Conservation (phyloP, 768 basidiomycete genomes). For the Boletellus emodensis region DNA sequence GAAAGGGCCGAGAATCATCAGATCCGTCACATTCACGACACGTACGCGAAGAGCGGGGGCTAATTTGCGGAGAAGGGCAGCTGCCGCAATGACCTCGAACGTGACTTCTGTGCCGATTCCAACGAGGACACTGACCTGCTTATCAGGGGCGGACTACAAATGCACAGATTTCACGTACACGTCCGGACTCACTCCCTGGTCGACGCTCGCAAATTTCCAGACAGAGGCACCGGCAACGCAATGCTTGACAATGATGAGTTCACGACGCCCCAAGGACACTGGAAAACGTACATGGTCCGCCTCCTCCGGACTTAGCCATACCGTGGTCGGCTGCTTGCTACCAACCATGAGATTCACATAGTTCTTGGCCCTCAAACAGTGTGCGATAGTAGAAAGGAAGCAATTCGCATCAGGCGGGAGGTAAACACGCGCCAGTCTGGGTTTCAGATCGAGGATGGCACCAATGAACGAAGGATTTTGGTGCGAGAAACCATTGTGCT, state of each 20-base stretch:
- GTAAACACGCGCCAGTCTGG: constrained; percentile 68
- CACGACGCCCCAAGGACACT: neutral
- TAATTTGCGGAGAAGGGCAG: constrained; percentile 67
- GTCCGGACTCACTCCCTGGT: constrained; percentile 67
- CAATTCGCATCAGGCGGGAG: constrained; percentile 90
- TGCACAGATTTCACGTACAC: constrained; percentile 40
- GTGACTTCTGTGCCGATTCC: constrained; percentile 88
- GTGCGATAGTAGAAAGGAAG: constrained; percentile 76
- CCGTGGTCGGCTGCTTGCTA: constrained; percentile 76
- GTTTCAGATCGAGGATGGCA: constrained; percentile 77
- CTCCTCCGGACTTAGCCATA: constrained; percentile 76
- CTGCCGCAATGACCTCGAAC: constrained; percentile 85
- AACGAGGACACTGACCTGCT: constrained; percentile 58
- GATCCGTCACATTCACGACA: constrained; percentile 85
- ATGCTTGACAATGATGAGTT: constrained; percentile 42
- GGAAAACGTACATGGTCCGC: constrained; percentile 51
- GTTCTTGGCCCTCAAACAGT: constrained; percentile 80
- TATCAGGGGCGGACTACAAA: neutral
- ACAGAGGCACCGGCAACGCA: constrained; percentile 84
- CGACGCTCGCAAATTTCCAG: constrained; percentile 80
- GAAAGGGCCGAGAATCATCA: constrained; percentile 72
- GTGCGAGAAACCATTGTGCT: constrained; percentile 89
- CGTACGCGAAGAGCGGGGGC: constrained; percentile 74
- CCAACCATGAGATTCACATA: constrained; percentile 89
- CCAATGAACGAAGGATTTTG: constrained; percentile 86